These are phyloP conservation scores for Teratosphaeria nubilosa DNA, from an alignment of 2,329 filamentous ascomycete species.

Conservation along the genomic window DNA sequence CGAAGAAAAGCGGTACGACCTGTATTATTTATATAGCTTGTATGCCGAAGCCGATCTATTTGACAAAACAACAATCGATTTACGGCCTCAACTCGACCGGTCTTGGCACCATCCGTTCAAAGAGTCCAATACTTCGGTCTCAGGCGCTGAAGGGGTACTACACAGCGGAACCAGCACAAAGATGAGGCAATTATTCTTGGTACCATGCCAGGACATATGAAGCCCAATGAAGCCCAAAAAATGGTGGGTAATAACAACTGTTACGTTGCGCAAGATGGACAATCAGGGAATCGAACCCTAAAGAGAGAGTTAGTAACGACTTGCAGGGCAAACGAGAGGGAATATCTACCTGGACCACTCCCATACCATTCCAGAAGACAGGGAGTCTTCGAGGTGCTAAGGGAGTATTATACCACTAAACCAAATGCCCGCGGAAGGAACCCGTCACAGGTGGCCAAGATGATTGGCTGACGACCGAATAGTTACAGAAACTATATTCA, in stretches of 20 bases:
- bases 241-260: no score
- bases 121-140: not conserved
- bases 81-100: no score
- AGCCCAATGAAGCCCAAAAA: no score
- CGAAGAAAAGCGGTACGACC: not conserved
- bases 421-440: constrained; percentile 1
- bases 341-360: not conserved
- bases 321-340: no score
- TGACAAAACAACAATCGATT: not conserved
- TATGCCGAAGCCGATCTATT: not conserved
- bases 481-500: no score
- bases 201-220: no score
- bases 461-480: not conserved
- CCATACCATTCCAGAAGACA: no score
- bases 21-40: not conserved
- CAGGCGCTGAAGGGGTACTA: no score
- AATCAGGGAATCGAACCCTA: not conserved
- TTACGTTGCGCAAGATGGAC: not conserved
- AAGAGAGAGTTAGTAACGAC: no score
- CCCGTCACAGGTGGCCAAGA: not conserved
- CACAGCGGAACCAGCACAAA: no score
- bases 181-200: no score
- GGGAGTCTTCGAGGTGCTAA: not conserved
- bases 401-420: constrained; percentile 2
- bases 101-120: no score